Conservation (phyloP, 805 yeast species). For the Cyberlindnera japonica region DNA sequence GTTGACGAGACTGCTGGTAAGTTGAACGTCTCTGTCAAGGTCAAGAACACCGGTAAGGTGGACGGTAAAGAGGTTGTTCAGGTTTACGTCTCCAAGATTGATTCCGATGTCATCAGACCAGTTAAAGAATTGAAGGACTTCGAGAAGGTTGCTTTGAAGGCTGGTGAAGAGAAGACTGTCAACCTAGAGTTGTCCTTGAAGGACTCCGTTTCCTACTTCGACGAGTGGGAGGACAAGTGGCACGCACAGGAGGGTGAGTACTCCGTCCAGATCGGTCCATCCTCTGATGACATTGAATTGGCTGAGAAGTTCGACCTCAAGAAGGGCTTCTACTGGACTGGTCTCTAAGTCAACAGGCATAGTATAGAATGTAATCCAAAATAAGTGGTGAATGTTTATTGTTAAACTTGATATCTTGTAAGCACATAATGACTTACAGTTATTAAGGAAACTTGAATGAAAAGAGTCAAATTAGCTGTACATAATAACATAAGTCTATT, state of each 20-base stretch:
- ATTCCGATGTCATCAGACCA: conserved; percentile 43
- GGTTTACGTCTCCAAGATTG: conserved; percentile 41
- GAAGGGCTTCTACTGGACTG: conserved; percentile 26
- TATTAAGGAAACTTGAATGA: too few species aligned
- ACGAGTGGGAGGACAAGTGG: conserved; percentile 48
- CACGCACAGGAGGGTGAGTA: conserved; percentile 48
- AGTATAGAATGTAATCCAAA: too few species aligned
- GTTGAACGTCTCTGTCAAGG: conserved; percentile 33
- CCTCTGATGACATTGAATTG: conserved; percentile 30
- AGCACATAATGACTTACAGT: too few species aligned
- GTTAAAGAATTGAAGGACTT: conserved; percentile 59
- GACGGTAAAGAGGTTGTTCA: conserved; percentile 57
- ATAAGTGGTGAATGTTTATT: too few species aligned
- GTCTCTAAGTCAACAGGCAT: conserved; percentile 17
- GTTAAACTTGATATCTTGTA: too few species aligned
- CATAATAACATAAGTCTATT: too few species aligned
- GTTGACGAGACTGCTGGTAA: conserved; percentile 27
- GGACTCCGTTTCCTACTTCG: conserved; percentile 52
- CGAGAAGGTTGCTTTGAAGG: conserved; percentile 42
- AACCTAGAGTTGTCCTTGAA: conserved; percentile 38
- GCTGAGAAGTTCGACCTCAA: conserved; percentile 23
- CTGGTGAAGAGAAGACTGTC: conserved; percentile 42
- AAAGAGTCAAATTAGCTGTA: too few species aligned
- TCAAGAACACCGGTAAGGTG: conserved; percentile 44
- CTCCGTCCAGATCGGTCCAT: conserved; percentile 44